Evolutionary conservation across 441 rosid species (phyloP), one percentile per base, ranked within the genome.

Genomic region (Euphorbia celastroides): DNA sequence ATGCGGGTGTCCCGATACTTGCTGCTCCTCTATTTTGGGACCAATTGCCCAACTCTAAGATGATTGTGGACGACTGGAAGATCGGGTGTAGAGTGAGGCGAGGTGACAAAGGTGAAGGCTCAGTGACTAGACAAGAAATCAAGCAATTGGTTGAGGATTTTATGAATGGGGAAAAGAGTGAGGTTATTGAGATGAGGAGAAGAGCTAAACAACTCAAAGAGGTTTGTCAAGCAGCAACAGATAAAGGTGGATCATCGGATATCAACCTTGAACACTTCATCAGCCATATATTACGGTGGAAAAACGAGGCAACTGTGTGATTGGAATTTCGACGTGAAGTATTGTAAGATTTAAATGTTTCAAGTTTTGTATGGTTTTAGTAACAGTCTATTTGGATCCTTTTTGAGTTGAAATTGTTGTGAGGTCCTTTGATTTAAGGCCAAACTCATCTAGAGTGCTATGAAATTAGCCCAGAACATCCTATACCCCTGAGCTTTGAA

Each of bases 11-110:
- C n/a, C 60, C 60, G 7, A 27, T 57, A 27, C 60, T 57, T 14
- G 60, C 36, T 27, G 26, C 60, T 27, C 60, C 60, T 19, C 26
- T 57, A 57, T 12, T 27, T 5, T 57, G 60, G 60, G 60, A 57
- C 7, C 60, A 57, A 20, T 5, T 30, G 14, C 34, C 36, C 1
- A 28, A 57, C 36, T 0, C 34, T 27, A 57, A 57, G 17, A 27
- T 7, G 0, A 12, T 57, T 28, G 60, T 57, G 60, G 36, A 57
- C 14, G 60, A 57, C 28, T 57, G 60, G 60, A 57, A 57, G 34
- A 27, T 57, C 30, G 60, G 60, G 11, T 57, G 36, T 10, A 27
- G 9, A 57, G 60, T 57, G 20, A 12, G 20, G 7, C 8, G 34
- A 57, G 34, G 36, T 25, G 31, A 4, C 0, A n/a, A 55, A 55